Conservation (phyloP, 306 rosid species). For the Luffa acutangula region DNA sequence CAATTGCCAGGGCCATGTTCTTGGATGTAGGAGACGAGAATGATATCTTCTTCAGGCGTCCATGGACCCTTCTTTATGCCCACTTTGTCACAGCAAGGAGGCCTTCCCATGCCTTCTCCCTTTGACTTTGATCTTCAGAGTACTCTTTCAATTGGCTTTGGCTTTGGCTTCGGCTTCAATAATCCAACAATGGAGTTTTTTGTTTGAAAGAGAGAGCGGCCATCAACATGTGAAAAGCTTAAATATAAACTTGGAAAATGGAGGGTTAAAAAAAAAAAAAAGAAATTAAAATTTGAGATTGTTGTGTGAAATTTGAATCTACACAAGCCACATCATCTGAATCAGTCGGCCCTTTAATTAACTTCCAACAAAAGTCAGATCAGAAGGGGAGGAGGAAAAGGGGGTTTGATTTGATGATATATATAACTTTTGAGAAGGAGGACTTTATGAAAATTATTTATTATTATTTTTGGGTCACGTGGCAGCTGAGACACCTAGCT, state of each 20-base stretch:
- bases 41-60: constrained; percentile 97
- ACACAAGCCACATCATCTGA: not conserved
- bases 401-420: not conserved
- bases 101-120: constrained; percentile 54
- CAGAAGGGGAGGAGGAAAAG: not conserved
- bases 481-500: not conserved
- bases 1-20: constrained; percentile 98
- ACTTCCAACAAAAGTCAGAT: not conserved
- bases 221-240: constrained; percentile 1
- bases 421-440: not conserved
- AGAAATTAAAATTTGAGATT: not conserved
- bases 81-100: constrained; percentile 95
- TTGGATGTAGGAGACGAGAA: constrained; percentile 95
- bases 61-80: constrained; percentile 97
- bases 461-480: not conserved
- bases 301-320: not conserved
- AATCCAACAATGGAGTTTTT: not conserved
- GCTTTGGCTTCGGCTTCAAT: not conserved
- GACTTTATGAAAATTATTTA: not conserved
- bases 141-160: not conserved
- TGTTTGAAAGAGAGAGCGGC: not conserved
- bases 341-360: not conserved
- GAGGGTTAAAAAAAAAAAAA: too few species aligned
- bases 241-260: not conserved
- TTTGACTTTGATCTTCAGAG: not conserved